Base-by-base conservation (phyloP, 352 stramenopile genomes). In the Pythium folliculosum region DNA sequence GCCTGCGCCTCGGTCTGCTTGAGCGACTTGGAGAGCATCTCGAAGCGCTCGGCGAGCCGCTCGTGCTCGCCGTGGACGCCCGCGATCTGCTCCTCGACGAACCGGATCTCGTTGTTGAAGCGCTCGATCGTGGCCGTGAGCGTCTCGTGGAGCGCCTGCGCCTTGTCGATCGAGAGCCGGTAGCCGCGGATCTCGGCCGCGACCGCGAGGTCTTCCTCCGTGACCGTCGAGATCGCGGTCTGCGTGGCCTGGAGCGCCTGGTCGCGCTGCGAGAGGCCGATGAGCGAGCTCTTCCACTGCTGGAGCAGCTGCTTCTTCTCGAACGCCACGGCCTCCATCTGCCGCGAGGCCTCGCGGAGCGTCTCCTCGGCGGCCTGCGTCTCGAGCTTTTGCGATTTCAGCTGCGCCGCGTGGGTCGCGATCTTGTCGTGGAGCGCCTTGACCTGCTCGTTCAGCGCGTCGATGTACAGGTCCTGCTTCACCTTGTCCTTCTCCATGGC, bases 211-310 rank as follows among this genome's bases (percentile, higher is more conserved):
- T 97, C 84, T 23, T 97, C 90, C 43, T 97, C 86, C 45, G 80
- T 82, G 12, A 90, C 76, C 23, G 64, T 86, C 0, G 84, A 88
- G 50, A 98, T 86, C 1, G 91, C 92, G 5, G 78, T 86, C 61
- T 87, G 81, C 10, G 92, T 97, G n/a, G 91, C 92, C 32, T 91
- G 78, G 5, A 98, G 79, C 8, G 96, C 96, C 50, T 98, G 91
- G 68, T 99, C 96, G 27, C 95, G 78, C 53, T 96, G 81, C 58
- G 88, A 79, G 54, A 98, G 85, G 7, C 84, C 94, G 52, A 98
- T 88, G 12, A 98, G 72, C n/a, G 91, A 91, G 67, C 89, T 95
- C 69, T 98, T 98, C 94, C 96, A 98, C 71, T 99, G 91, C 76
- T 32, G 27, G 27, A 98, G 69, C 13, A 98, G 73, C 65, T 98